Base-by-base conservation (phyloP, 179 eudicot genomes). In the Nepenthes alata region DNA sequence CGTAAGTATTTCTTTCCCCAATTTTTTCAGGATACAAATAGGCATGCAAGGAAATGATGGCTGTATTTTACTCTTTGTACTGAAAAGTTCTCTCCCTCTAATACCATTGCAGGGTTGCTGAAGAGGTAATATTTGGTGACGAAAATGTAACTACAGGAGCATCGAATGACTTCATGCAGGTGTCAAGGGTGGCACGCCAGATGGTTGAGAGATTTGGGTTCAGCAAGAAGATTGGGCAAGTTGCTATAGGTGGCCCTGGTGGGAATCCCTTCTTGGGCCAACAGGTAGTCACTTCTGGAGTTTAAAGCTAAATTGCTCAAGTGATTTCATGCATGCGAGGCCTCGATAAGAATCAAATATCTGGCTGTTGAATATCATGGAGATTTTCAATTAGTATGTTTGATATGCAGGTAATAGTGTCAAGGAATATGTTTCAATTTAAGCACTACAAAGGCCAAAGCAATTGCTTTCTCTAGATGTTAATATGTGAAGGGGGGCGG, bases 151-250 rank as follows among this genome's bases (percentile, higher is more conserved):
- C 97, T 51, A 90, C 97, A 25, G 97, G 96, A 13, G 97, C 97
- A 64, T 90, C 97, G 4, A 90, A 79, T 36, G 97, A 90, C 70
- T 90, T 90, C 74, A 90, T 88, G 94, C 97, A 90, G 84, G 97
- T 90, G 50, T 83, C 97, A 25, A 74, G 97, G 65, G 97, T 90
- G 59, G 97, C 97, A 25, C 79, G 97, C 59, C 97, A 90, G 78
- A 90, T 90, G 97, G 97, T 90, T 7, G 96, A 90, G 80, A 83
- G 97, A 74, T 84, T 90, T 38, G 97, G 97, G 34, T 88, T 90
- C 83, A 90, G 97, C 87, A 90, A 90, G 71, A 90, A 90, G 83
- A 88, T 88, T 41, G 97, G 96, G 35, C 97, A 90, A 67, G 66
- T 88, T 45, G 97, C 97, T 60, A 73, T 90, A 25, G 97, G 97